Evolutionary conservation across 441 rosid genomes (phyloP), one percentile per base, ranked within the genome.

Genomic region (Populus hybrid): DNA sequence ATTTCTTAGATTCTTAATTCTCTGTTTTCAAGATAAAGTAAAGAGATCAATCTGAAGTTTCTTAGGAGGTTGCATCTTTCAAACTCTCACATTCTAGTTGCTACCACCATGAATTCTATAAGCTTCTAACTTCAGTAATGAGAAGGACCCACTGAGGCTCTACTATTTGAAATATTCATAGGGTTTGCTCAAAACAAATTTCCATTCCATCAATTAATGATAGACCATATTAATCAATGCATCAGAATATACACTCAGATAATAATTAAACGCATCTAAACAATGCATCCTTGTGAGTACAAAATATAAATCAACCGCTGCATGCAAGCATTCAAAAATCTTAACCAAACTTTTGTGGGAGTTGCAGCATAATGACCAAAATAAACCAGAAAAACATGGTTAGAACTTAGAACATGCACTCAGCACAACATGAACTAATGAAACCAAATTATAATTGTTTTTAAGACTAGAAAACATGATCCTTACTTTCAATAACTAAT

Each of bases 51-150:
- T 38, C 69, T 65, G 4, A 35, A 24, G 7, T 38, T 14, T 23
- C 64, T 26, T 14, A 10, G 8, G 23, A 35, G 9, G 18, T 75
- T 24, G 14, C 53, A 18, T 40, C 45, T 29, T 33, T 50, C 33
- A 24, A 35, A 66, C 71, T 66, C 64, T 50, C 29, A 67, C 45
- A 18, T 75, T n/a, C 68, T 67, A 12, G 50, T 38, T 75, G 29
- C 56, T 67, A 29, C 50, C 40, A 28, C 12, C 7, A 18, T 18
- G 68, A 59, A 23, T 61, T 67, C 11, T 64, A 74, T 74, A 75
- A 66, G 29, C 31, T 67, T 50, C 36, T n/a, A 40, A 65, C 36
- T 26, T 23, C 20, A 67, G 9, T 2, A 31, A 20, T 26, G 26
- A 23, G 50, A n/a, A 10, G 2, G 5, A 68, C 14, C 4, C 10